Conservation (phyloP, 202 grass and related monocot genomes). For the Panicum hallii region DNA sequence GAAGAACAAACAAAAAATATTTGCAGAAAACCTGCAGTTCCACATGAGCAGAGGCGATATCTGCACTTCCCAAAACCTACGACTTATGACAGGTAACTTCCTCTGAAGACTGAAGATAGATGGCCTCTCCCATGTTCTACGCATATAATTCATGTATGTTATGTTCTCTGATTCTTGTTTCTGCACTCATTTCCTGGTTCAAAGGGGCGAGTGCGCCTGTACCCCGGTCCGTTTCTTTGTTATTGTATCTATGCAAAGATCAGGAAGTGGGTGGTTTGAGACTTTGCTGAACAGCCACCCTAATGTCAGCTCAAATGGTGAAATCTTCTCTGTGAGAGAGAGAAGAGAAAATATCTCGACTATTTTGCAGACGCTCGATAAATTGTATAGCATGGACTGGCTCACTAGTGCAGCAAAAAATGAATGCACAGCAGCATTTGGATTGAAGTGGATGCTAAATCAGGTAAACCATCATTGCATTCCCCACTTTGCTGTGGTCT, state of each 20-base stretch:
- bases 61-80: constrained; percentile 76
- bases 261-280: constrained; percentile 98
- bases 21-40: constrained; percentile 48
- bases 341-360: constrained; percentile 66
- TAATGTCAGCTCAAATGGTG: constrained; percentile 94
- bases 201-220: constrained; percentile 72
- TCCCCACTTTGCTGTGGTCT: not conserved
- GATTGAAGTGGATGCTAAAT: constrained; percentile 99
- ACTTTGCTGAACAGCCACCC: constrained; percentile 97
- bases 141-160: not conserved
- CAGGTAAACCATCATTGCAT: constrained; percentile 60
- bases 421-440: constrained; percentile 87
- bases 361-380: constrained; percentile 73
- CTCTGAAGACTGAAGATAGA: not conserved
- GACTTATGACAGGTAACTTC: constrained; percentile 70
- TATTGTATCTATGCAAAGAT: constrained; percentile 94
- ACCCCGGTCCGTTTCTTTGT: constrained; percentile 82
- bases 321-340: constrained; percentile 71
- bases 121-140: not conserved
- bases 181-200: not conserved
- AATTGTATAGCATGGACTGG: constrained; percentile 83
- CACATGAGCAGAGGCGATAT: constrained; percentile 56
- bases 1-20: constrained; percentile 40
- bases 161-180: constrained; percentile 15
- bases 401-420: constrained; percentile 87